Evolutionary conservation across 331 rosid species (phyloP), one percentile per base, ranked within the genome.

Genomic region (Telfairia occidentalis): DNA sequence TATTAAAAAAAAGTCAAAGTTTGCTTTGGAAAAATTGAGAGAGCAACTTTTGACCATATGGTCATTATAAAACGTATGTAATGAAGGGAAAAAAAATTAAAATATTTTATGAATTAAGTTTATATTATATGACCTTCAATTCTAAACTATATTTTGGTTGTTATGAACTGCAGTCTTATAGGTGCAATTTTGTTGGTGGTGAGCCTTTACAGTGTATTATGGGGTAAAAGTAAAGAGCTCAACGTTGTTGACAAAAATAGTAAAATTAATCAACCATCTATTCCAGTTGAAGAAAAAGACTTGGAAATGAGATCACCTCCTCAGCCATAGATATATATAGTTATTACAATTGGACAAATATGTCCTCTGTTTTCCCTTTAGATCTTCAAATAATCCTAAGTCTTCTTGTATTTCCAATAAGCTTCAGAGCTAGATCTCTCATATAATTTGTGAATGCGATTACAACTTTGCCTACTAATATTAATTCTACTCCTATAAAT

Each of bases 191-290:
- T 84, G 75, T 74, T 84, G 70, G 79, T 81, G 60, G 81, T 29
- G 28, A 84, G 85, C 16, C 85, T 84, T 24, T 84, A 84, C 18
- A 49, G 75, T 21, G 83, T 81, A 29, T 76, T 84, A 75, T 84
- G 85, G 85, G 87, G 75, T 5, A 84, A 84, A 74, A 78, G 63
- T 32, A 81, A 58, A 35, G 87, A 81, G 42, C 71, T 43, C 8
- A 21, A 34, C 18, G 9, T 12, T 9, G 26, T 2, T 48, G 15
- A 32, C 32, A 60, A 10, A 73, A 6, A 72, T 29, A 29, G 9
- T n/a, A n/a, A n/a, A n/a, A n/a, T n/a, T 19, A 30, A 37, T 38
- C 38, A 10, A 34, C 6, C 74, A 42, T 23, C 37, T 42, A 0
- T 75, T 43, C 18, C 73, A 40, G 16, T 7, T 15, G 76, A 65